Percentiles rank a stretch among this genome's conserved stretches.
These are phyloP conservation scores for Trichoderma semiorbis DNA, from an alignment of 2,329 filamentous ascomycete genomes.

Conservation along the genomic window DNA sequence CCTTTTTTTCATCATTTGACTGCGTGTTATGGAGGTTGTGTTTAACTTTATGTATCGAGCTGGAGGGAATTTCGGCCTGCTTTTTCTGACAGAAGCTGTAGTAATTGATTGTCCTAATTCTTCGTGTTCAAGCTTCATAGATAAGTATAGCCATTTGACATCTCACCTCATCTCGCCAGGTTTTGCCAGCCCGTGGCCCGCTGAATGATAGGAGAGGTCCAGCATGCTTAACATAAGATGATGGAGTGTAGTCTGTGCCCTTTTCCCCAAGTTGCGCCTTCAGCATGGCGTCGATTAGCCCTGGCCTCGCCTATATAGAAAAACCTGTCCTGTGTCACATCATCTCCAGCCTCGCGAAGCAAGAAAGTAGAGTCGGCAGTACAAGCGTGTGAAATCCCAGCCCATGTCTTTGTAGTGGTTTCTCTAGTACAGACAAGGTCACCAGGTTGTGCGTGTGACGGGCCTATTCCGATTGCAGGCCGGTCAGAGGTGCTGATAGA, in stretches of 20 bases:
- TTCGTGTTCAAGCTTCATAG: not conserved
- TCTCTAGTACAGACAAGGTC: not conserved
- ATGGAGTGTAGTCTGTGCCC: not conserved
- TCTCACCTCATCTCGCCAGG: not conserved
- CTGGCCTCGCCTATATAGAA: not conserved
- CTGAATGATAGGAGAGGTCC: not conserved
- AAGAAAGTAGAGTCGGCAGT: not conserved
- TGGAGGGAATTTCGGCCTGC: not conserved
- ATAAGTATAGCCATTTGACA: conserved; percentile 1
- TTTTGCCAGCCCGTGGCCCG: not conserved
- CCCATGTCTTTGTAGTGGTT: not conserved
- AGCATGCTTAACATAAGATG: not conserved
- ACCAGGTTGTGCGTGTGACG: not conserved
- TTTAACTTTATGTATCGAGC: not conserved
- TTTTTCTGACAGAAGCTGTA: not conserved
- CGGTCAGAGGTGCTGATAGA: not conserved
- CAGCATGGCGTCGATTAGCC: not conserved
- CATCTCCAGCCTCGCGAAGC: not conserved
- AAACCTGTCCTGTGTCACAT: not conserved
- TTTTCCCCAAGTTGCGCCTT: not conserved
- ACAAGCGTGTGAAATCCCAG: not conserved
- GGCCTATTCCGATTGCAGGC: not conserved
- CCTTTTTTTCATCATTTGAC: not conserved
- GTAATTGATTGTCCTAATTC: conserved; percentile 3
- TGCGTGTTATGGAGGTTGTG: not conserved